Conservation (phyloP, 495 filamentous ascomycete species). For the Tuber indicum region DNA sequence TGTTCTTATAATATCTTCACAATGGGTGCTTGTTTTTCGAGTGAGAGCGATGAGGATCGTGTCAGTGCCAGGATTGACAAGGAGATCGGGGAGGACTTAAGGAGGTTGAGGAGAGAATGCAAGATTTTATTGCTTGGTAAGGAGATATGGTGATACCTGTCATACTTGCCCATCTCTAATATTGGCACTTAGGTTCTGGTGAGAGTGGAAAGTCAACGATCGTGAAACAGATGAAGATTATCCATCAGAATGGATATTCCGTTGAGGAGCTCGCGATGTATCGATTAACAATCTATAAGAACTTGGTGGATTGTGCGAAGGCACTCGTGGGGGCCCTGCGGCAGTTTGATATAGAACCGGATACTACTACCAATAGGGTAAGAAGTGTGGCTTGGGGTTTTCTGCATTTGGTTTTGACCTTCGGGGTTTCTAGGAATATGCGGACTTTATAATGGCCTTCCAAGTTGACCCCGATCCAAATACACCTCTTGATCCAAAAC, state of each 20-base stretch:
- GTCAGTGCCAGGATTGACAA: constrained; percentile 88
- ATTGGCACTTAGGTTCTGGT: constrained; percentile 64
- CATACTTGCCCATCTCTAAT: constrained; percentile 29
- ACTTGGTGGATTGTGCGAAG: constrained; percentile 92
- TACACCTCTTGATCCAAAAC: constrained; percentile 65
- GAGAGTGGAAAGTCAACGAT: constrained; percentile 99
- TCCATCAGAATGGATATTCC: constrained; percentile 94
- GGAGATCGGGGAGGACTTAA: constrained; percentile 84
- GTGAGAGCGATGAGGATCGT: constrained; percentile 81
- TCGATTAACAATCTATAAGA: constrained; percentile 94
- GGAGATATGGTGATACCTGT: constrained; percentile 37
- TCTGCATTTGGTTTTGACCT: constrained; percentile 15
- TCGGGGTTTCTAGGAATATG: constrained; percentile 50
- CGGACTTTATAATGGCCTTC: constrained; percentile 77
- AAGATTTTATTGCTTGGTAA: constrained; percentile 92
- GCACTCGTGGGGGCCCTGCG: constrained; percentile 80
- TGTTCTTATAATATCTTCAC: constrained; percentile 44
- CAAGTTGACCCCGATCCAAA: constrained; percentile 83
- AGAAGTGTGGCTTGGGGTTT: constrained; percentile 8
- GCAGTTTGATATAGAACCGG: constrained; percentile 75
- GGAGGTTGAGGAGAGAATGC: constrained; percentile 88
- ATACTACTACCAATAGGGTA: constrained; percentile 57
- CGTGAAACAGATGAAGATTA: constrained; percentile 99
- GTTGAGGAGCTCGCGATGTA: constrained; percentile 86
- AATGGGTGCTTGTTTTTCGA: constrained; percentile 86